Percentiles rank a stretch among this genome's conserved stretches.
Conservation (phyloP, 106 monocot species). For the Agapanthus africanus region DNA sequence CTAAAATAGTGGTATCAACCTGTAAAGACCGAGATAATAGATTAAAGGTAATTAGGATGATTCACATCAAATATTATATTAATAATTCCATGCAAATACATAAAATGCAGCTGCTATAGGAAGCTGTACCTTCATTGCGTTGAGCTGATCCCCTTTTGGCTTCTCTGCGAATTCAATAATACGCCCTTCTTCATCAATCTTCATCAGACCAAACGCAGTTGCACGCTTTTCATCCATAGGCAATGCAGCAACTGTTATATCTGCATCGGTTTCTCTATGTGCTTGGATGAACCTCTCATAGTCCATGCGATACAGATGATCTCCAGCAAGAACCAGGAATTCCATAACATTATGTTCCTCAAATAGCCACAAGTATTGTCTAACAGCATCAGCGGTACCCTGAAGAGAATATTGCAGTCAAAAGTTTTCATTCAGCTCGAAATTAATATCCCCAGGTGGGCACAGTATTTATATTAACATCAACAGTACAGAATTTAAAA, state of each 20-base stretch:
- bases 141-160: conserved; percentile 88
- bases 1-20: conserved; percentile 95
- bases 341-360: conserved; percentile 40
- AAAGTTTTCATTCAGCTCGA: too few relatives aligned
- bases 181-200: conserved; percentile 92
- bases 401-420: too few relatives aligned
- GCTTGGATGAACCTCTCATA: conserved; percentile 94
- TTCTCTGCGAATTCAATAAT: conserved; percentile 95
- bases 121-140: conserved; percentile 74
- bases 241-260: conserved; percentile 92
- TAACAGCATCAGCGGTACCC: conserved; percentile 94
- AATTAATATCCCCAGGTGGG: too few relatives aligned
- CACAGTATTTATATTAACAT: not conserved
- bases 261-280: conserved; percentile 91
- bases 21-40: conserved; percentile 20
- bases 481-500: not conserved
- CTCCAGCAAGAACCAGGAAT: conserved; percentile 82
- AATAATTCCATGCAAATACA: not conserved
- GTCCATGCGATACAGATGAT: conserved; percentile 97
- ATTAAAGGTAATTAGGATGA: not conserved
- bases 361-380: conserved; percentile 53
- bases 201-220: conserved; percentile 94
- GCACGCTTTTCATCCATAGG: conserved; percentile 95
- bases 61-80: not conserved
- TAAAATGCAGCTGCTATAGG: not conserved